Evolutionary conservation across 805 yeast species (phyloP), one percentile per base, ranked within the genome.

Genomic region (Komagataella kurtzmanii): DNA sequence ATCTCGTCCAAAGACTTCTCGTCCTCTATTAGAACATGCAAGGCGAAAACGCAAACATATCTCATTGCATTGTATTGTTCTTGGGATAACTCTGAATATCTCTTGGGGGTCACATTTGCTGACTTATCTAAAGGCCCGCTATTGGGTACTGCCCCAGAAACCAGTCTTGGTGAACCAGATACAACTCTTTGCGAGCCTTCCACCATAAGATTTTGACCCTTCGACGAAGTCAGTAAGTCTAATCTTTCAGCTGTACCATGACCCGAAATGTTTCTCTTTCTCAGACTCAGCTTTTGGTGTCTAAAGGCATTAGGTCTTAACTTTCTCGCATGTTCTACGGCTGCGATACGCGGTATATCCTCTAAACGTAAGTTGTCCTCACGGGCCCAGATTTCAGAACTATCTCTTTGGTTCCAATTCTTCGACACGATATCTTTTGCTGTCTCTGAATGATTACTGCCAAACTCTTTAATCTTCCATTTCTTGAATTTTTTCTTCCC

Each of bases 281-380:
- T 30, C 2, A 30, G 40, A 30, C 40, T 30, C 10, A 30, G 40
- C 48, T 80, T 80, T 61, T 85, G 90, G 65, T 85, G 95, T 53
- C 85, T 82, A 67, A 85, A 90, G 0, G 97, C 96, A 65, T 89
- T 89, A 2, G 97, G 97, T 53, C 96, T 76, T 61, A 86, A 84
- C 55, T 88, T 96, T 56, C 97, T 74, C 0, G 98, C 96, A 65
- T 91, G 97, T 60, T 93, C 97, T 7, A 96, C 91, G 2, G 97
- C 96, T 6, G 93, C 97, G 61, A 93, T 91, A 57, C 98, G 76
- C 6, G 98, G 96, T 59, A 93, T 93, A 66, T 93, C 99, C 66
- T 93, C 98, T 58, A 93, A 75, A 0, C 97, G 91, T 51, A 93
- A 75, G 0, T 91, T 83, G 58, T 85, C 87, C 58, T 91, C 95